Evolutionary conservation across 768 basidiomycete species (phyloP), one percentile per base, ranked within the genome.

Genomic region (Suillus spraguei): DNA sequence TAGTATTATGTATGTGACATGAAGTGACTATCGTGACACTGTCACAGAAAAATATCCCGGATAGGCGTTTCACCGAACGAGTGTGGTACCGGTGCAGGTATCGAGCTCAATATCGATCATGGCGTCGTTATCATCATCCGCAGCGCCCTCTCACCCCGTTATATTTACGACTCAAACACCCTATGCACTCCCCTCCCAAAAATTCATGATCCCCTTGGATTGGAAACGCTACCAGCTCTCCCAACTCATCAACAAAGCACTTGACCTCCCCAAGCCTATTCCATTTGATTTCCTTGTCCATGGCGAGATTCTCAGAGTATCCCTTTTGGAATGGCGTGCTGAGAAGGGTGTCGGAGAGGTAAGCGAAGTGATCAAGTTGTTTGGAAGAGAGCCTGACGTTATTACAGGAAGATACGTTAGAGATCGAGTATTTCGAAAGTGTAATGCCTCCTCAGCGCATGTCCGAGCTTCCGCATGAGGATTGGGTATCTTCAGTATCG

Each of bases 141-240:
- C 63, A 33, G 70, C 69, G 42, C 38, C 74, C 10, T 81, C 83
- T 8, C 82, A 85, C 58, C 85, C 90, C 0, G 87, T 88, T 41
- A 74, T 94, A 3, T 89, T 93, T 70, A 89, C 87, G 20, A 94
- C 93, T 0, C 82, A 88, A 60, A 86, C 89, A 0, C 78, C 79
- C 2, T 93, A 95, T 74, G 82, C 86, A 13, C 84, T 97, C 14
- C 95, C 91, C 0, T 82, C 88, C 1, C 92, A 95, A 74, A 94
- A 94, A 71, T 98, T 94, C 73, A 88, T 97, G 87, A 89, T 99
- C 17, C 97, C 97, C 2, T 81, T 88, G 1, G 79, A 85, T 74
- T 99, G 95, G 95, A 86, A 84, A 63, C 88, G 97, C n/a, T 99
- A 92, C 75, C 97, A 98, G 70, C 89, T 99, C 38, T 98, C 96